Evolutionary conservation across 441 rosid species (phyloP).

Genomic region (Gossypium davidsonii): DNA sequence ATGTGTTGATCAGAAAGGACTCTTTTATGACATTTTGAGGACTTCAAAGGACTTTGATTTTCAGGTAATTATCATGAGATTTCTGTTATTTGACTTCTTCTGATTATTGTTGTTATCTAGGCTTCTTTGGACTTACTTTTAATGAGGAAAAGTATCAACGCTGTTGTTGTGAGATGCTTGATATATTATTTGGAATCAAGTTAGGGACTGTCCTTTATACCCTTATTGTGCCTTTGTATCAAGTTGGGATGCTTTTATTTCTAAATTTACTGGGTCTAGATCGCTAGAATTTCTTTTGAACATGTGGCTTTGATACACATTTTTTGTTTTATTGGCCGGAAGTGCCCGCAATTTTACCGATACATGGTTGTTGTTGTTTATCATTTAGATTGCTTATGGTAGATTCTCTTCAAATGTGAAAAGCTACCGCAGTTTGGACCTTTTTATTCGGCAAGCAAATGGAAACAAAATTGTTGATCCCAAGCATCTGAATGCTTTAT

Average conservation of each 20-base stretch:
- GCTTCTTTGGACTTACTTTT: neutral
- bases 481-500: slow-evolving; percentile 32
- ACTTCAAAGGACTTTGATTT: slow-evolving; percentile 54
- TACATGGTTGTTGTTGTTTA: slow-evolving; percentile 10
- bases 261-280: neutral
- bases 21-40: slow-evolving; percentile 55
- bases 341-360: slow-evolving; percentile 17
- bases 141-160: slow-evolving; percentile 1
- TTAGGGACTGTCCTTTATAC: neutral
- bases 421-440: slow-evolving; percentile 37
- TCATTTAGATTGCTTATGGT: slow-evolving; percentile 47
- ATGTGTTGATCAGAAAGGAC: slow-evolving; percentile 58
- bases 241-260: neutral
- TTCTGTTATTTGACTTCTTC: neutral
- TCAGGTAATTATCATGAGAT: slow-evolving; percentile 30
- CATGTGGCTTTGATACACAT: neutral
- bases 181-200: neutral
- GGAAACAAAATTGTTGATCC: slow-evolving; percentile 51
- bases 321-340: neutral
- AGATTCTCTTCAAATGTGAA: slow-evolving; percentile 42
- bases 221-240: neutral
- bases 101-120: neutral
- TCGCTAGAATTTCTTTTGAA: neutral
- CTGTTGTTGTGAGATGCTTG: neutral
- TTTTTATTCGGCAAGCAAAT: slow-evolving; percentile 42